Evolutionary conservation across 2,329 filamentous ascomycete species (phyloP).

Genomic region (Fusarium sp.): DNA sequence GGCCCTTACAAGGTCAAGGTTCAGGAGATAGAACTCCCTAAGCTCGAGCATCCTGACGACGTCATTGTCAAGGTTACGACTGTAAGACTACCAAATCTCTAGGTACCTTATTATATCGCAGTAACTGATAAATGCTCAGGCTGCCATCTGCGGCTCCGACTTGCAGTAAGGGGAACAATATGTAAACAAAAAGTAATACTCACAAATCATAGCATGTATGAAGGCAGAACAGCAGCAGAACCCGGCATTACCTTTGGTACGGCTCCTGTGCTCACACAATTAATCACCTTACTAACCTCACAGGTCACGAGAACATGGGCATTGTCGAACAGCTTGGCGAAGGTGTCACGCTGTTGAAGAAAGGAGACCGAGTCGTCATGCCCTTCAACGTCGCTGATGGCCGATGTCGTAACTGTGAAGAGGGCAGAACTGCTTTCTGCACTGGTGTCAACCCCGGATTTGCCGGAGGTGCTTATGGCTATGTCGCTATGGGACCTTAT

Average conservation of each 20-base stretch:
- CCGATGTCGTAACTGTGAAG: conserved; percentile 71
- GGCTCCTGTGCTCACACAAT: too few species aligned
- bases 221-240: conserved; percentile 71
- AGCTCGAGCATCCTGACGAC: conserved; percentile 72
- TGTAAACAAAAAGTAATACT: background rate
- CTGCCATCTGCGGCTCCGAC: conserved; percentile 65
- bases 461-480: conserved; percentile 55
- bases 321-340: conserved; percentile 64
- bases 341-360: conserved; percentile 69
- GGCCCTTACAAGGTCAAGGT: conserved; percentile 71
- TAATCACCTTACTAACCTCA: background rate
- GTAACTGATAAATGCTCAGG: conserved; percentile 33
- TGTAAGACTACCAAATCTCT: conserved; percentile 49
- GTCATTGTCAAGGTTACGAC: conserved; percentile 73
- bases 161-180: conserved; percentile 50
- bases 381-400: conserved; percentile 74
- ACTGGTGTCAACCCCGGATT: conserved; percentile 61
- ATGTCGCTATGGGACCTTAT: conserved; percentile 69
- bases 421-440: conserved; percentile 72
- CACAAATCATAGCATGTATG: conserved; percentile 64
- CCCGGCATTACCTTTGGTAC: conserved; percentile 68
- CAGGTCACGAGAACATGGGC: conserved; percentile 69
- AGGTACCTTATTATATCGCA: too few species aligned
- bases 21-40: conserved; percentile 67
- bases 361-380: conserved; percentile 72